A percentile compares a stretch with the other conserved stretches of the same genome.
These are phyloP conservation scores for Pilatotrama ljubarskyi DNA, from an alignment of 768 basidiomycete species.

Conservation along the genomic window DNA sequence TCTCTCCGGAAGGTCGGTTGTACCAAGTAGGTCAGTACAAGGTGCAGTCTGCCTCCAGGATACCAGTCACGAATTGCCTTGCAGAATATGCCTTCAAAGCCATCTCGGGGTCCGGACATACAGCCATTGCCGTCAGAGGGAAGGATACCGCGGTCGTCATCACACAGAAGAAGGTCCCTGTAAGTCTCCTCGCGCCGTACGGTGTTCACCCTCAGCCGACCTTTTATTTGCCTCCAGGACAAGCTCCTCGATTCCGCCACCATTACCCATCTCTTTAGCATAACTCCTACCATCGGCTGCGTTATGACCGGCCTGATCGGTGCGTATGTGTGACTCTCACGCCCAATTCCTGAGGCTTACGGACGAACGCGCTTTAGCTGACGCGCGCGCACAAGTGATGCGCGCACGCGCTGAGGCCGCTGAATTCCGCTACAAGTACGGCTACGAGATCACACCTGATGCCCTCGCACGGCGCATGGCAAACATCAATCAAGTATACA, in stretches of 20 bases:
- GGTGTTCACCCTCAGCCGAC: not conserved
- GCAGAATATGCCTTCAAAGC: constrained; percentile 99
- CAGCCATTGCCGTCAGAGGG: constrained; percentile 88
- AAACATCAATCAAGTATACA: constrained; percentile 99
- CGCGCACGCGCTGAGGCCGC: constrained; percentile 89
- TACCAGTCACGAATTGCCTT: not conserved
- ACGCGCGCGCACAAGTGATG: constrained; percentile 85
- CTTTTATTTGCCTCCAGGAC: constrained; percentile 56
- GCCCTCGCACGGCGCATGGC: constrained; percentile 92
- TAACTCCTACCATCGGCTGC: constrained; percentile 95
- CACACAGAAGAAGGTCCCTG: constrained; percentile 98
- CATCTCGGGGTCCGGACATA: constrained; percentile 95
- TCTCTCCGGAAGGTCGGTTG: constrained; percentile 94
- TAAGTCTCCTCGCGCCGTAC: constrained; percentile 42
- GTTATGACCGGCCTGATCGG: constrained; percentile 98
- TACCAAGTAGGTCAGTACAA: constrained; percentile 91
- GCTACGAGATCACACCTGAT: constrained; percentile 97
- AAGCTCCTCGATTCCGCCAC: constrained; percentile 95
- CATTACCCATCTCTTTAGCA: constrained; percentile 92
- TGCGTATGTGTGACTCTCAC: constrained; percentile 35
- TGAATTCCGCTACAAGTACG: constrained; percentile 93
- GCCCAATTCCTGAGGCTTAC: not conserved
- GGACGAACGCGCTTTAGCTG: constrained; percentile 52
- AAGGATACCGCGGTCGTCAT: constrained; percentile 95
- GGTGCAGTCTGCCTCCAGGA: no score